phyloP scores from a whole-genome alignment of 495 filamentous ascomycete genomes.

The Oleoguttula mirabilis region DNA sequence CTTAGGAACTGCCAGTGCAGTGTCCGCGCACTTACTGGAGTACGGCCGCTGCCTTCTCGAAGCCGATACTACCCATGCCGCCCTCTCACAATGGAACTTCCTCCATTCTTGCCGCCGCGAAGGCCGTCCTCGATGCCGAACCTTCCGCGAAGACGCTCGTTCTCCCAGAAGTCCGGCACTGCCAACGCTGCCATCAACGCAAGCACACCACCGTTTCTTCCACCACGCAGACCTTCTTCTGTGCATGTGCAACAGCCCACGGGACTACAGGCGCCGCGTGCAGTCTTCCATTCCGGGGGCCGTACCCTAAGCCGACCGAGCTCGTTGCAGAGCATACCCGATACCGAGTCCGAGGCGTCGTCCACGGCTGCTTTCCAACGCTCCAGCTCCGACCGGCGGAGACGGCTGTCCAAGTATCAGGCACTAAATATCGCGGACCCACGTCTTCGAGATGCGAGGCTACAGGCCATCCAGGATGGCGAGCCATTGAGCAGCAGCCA shows the following conservation, averaged over 20 bases:
- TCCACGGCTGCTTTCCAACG: not conserved
- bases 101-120: slow-evolving; percentile 1
- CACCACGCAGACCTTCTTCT: slow-evolving; percentile 1
- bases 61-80: not conserved
- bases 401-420: not conserved
- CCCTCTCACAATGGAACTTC: not conserved
- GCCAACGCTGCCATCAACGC: not conserved
- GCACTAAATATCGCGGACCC: not conserved
- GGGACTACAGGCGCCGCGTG: not conserved
- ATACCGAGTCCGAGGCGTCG: not conserved
- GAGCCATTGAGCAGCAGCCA: no score
- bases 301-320: not conserved
- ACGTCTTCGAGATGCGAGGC: not conserved
- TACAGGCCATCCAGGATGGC: not conserved
- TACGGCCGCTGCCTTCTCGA: not conserved
- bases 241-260: not conserved
- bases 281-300: not conserved
- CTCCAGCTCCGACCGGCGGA: not conserved
- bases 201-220: slow-evolving; percentile 8
- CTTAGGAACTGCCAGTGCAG: not conserved
- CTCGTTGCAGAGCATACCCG: slow-evolving; percentile 5
- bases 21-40: not conserved
- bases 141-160: not conserved
- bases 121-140: slow-evolving; percentile 8
- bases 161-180: not conserved